Percentiles rank a stretch among this genome's conserved stretches.
Conservation (phyloP, 2,329 filamentous ascomycete species). For the Dactylellina drechsleri region DNA sequence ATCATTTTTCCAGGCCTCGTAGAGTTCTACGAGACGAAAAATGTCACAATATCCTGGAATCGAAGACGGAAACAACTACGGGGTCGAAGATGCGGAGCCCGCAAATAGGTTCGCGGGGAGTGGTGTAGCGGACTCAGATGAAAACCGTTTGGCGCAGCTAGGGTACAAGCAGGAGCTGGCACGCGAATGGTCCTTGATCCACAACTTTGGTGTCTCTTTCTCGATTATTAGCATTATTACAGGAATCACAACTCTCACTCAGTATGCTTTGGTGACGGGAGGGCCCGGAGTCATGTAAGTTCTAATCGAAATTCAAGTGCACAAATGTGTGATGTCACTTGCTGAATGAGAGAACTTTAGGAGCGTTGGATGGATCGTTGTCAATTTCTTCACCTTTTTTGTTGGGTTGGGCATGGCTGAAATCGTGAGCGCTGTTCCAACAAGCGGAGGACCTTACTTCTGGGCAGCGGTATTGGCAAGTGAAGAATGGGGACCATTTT, state of each 20-base stretch:
- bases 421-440: slow-evolving; percentile 70
- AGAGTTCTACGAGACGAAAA: background rate
- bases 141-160: slow-evolving; percentile 67
- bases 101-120: background rate
- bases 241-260: slow-evolving; percentile 70
- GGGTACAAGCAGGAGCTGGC: slow-evolving; percentile 71
- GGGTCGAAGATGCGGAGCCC: background rate
- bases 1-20: no score
- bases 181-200: slow-evolving; percentile 69
- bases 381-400: slow-evolving; percentile 68
- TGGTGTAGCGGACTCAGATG: slow-evolving; percentile 61
- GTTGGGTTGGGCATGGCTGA: slow-evolving; percentile 70
- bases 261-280: slow-evolving; percentile 68
- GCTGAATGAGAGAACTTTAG: slow-evolving; percentile 21
- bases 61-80: slow-evolving; percentile 9
- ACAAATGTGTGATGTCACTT: background rate
- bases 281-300: slow-evolving; percentile 63
- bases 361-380: slow-evolving; percentile 67
- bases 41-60: slow-evolving; percentile 41
- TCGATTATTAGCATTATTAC: slow-evolving; percentile 66
- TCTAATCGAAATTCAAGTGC: background rate
- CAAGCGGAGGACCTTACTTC: slow-evolving; percentile 70
- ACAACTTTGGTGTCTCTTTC: slow-evolving; percentile 72
- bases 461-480: slow-evolving; percentile 71
- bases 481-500: slow-evolving; percentile 63